Evolutionary conservation across 148 eudicot genomes (phyloP).

Genomic region (Chenopodium suecicum): DNA sequence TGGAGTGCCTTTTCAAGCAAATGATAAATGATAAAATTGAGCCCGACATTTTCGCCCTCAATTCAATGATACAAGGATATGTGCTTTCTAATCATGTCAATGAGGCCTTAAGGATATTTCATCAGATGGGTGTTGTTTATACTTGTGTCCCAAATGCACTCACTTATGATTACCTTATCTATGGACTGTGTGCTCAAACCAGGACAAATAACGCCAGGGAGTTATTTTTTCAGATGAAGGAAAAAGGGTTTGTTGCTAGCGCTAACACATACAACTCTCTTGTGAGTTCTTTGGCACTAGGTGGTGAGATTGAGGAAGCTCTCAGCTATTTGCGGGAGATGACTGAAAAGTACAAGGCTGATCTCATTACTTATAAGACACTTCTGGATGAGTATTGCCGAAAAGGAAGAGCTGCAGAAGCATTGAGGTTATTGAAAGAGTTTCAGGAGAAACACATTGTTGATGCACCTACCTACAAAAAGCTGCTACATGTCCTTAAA

Average conservation of each 20-base stretch:
- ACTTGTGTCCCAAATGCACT: conserved; percentile 54
- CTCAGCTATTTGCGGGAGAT: conserved; percentile 67
- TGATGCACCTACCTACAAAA: conserved; percentile 42
- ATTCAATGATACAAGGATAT: conserved; percentile 83
- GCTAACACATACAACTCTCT: conserved; percentile 73
- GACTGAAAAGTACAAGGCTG: conserved; percentile 46
- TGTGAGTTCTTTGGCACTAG: conserved; percentile 69
- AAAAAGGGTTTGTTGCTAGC: conserved; percentile 63
- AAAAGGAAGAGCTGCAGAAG: conserved; percentile 44
- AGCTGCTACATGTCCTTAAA: conserved; percentile 46
- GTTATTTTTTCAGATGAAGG: conserved; percentile 61
- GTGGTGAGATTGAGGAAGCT: conserved; percentile 75
- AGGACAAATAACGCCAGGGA: conserved; percentile 72
- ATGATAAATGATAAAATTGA: conserved; percentile 73
- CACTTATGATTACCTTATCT: conserved; percentile 74
- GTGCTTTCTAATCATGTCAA: conserved; percentile 81
- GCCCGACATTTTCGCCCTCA: conserved; percentile 68
- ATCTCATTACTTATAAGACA: conserved; percentile 70
- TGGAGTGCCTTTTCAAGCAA: conserved; percentile 70
- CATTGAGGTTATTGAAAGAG: conserved; percentile 52
- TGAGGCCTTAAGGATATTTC: conserved; percentile 85
- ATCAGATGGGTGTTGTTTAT: conserved; percentile 80
- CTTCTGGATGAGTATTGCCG: conserved; percentile 62
- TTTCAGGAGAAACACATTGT: conserved; percentile 49
- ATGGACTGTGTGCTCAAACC: conserved; percentile 83